Conservation (phyloP, 2,329 filamentous ascomycete genomes). For the Clathrospora elynae region DNA sequence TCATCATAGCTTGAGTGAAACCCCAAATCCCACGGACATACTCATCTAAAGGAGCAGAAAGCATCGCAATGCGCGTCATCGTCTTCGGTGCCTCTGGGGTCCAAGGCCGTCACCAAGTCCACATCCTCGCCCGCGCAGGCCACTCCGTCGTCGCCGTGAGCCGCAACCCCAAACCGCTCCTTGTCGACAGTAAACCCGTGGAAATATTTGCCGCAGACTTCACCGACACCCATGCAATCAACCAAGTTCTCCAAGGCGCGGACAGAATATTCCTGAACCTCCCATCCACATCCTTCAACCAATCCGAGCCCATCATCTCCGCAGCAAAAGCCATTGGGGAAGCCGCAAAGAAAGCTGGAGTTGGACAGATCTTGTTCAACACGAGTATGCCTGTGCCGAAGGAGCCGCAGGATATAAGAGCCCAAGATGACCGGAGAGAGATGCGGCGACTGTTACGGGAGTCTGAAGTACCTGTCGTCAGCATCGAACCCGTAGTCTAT, state of each 20-base stretch:
- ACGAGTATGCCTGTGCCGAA: slow-evolving; percentile 37
- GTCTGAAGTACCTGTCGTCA: slow-evolving; percentile 40
- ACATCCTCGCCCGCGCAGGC: slow-evolving; percentile 27
- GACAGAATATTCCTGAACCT: slow-evolving; percentile 37
- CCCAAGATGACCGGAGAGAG: slow-evolving; percentile 37
- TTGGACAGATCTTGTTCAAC: slow-evolving; percentile 36
- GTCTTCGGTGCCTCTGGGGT: slow-evolving; percentile 40
- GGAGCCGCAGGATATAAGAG: slow-evolving; percentile 30
- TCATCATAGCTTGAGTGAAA: background rate
- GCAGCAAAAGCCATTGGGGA: slow-evolving; percentile 27
- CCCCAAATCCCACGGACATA: background rate
- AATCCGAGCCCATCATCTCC: slow-evolving; percentile 29
- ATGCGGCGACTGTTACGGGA: slow-evolving; percentile 42
- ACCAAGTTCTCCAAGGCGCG: slow-evolving; percentile 20
- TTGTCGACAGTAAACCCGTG: slow-evolving; percentile 20
- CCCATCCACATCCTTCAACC: slow-evolving; percentile 38
- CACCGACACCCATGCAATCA: slow-evolving; percentile 20
- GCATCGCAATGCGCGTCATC: slow-evolving; percentile 28
- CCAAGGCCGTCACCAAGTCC: slow-evolving; percentile 39
- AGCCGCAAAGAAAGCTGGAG: slow-evolving; percentile 23
- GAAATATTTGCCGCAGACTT: slow-evolving; percentile 32
- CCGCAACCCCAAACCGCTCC: slow-evolving; percentile 28
- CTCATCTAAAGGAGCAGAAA: background rate
- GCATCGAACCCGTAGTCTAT: slow-evolving; percentile 49
- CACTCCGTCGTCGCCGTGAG: slow-evolving; percentile 36